phyloP scores from a whole-genome alignment of 164 flowering plant genomes.

The Dillenia turbinata region DNA sequence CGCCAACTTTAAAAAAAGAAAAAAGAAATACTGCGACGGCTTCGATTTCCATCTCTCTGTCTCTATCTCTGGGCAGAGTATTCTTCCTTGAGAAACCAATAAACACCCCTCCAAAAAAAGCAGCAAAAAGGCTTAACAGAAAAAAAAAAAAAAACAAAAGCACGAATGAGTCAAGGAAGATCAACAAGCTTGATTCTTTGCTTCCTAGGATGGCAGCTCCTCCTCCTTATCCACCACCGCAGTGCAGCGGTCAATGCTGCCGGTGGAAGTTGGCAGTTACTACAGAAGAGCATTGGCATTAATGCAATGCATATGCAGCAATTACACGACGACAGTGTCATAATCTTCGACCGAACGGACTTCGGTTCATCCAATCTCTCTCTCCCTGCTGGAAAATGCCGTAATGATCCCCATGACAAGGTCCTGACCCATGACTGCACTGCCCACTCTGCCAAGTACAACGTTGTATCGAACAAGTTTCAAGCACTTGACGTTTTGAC shows the following conservation, averaged over 20 bases:
- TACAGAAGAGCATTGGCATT: slow-evolving; percentile 55
- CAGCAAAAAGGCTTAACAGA: too few species aligned
- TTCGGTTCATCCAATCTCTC: slow-evolving; percentile 72
- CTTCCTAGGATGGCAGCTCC: slow-evolving; percentile 10
- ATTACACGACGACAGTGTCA: slow-evolving; percentile 68
- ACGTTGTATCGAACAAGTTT: slow-evolving; percentile 39
- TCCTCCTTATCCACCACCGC: slow-evolving; percentile 1
- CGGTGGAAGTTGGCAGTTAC: slow-evolving; percentile 57
- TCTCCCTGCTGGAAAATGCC: slow-evolving; percentile 50
- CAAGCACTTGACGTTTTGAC: slow-evolving; percentile 56
- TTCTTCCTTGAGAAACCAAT: too few species aligned
- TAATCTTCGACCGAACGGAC: slow-evolving; percentile 81
- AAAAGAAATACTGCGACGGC: too few species aligned
- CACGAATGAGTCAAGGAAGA: too few species aligned
- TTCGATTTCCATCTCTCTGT: too few species aligned
- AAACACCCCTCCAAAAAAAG: too few species aligned
- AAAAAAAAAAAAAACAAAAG: too few species aligned
- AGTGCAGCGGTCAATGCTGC: slow-evolving; percentile 17
- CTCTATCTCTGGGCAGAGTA: too few species aligned
- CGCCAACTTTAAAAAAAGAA: too few species aligned
- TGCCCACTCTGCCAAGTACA: slow-evolving; percentile 75
- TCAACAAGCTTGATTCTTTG: slow-evolving; percentile 4
- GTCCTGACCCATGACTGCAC: slow-evolving; percentile 51
- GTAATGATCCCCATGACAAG: slow-evolving; percentile 34
- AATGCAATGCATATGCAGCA: slow-evolving; percentile 96